phyloP scores from a whole-genome alignment of 148 eudicot genomes.

The Bassia scoparia region DNA sequence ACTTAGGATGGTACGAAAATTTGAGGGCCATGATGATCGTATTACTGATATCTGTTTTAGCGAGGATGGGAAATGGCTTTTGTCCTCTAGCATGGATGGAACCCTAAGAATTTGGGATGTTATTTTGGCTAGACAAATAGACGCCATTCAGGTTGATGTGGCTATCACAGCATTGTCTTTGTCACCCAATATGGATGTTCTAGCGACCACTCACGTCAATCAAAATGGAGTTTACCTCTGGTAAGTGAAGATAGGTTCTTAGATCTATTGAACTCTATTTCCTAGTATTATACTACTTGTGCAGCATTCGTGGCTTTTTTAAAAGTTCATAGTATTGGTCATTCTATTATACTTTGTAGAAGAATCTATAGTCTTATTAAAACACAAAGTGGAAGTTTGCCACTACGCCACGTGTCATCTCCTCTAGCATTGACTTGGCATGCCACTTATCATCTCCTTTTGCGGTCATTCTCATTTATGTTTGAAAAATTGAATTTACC shows the following conservation, averaged over 20 bases:
- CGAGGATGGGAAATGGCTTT: constrained; percentile 99
- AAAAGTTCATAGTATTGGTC: neutral
- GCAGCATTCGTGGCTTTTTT: neutral
- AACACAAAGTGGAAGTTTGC: neutral
- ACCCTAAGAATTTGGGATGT: constrained; percentile 96
- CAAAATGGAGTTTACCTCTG: constrained; percentile 94
- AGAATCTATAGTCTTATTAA: too few relatives aligned
- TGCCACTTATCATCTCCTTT: too few relatives aligned
- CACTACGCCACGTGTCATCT: neutral
- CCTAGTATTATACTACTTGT: neutral
- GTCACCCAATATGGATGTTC: constrained; percentile 97
- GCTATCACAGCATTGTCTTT: constrained; percentile 83
- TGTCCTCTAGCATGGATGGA: constrained; percentile 98
- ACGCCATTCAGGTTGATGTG: constrained; percentile 79
- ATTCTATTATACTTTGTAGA: neutral
- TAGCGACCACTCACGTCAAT: constrained; percentile 94
- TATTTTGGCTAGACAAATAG: constrained; percentile 86
- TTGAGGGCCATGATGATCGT: constrained; percentile 91
- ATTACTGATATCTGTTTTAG: constrained; percentile 90
- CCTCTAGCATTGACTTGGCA: too few relatives aligned
- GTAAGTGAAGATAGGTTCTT: constrained; percentile 39
- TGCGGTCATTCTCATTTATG: too few relatives aligned
- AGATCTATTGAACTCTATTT: neutral
- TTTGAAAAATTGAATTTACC: too few relatives aligned
- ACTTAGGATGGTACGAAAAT: constrained; percentile 83